Percentiles rank a stretch among this genome's conserved stretches.
Conservation (phyloP, 805 yeast genomes). For the Starmerella davenportii region DNA sequence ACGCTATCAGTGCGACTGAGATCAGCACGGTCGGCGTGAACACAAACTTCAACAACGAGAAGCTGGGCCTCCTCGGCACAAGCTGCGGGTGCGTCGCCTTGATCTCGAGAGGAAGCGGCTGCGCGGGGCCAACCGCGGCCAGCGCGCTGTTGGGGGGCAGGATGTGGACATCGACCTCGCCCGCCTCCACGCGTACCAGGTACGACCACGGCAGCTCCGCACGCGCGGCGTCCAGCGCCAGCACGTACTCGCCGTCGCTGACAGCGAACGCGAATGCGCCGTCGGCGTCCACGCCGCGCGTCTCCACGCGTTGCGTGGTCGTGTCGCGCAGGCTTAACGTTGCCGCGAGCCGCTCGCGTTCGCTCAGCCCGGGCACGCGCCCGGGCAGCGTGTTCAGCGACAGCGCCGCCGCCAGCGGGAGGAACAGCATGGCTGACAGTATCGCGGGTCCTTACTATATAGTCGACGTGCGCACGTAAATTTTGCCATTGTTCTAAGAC, state of each 20-base stretch:
- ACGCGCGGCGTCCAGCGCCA: conserved; percentile 12
- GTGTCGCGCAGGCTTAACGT: conserved; percentile 6
- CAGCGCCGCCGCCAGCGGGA: conserved; percentile 1
- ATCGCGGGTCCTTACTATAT: no score
- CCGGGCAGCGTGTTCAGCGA: conserved; percentile 6
- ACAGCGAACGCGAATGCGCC: conserved; percentile 13
- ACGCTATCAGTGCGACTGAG: conserved; percentile 20
- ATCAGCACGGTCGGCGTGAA: conserved; percentile 24
- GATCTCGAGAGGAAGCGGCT: conserved; percentile 20
- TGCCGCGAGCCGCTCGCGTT: conserved; percentile 3
- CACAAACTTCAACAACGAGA: conserved; percentile 20
- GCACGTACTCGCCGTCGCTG: conserved; percentile 7
- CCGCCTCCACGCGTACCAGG: conserved; percentile 12
- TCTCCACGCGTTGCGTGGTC: conserved; percentile 1
- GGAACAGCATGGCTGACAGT: not conserved
- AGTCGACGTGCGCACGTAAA: no score
- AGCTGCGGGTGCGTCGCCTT: conserved; percentile 8
- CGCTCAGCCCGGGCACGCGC: not conserved
- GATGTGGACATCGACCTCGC: conserved; percentile 17
- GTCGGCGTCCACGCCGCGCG: conserved; percentile 3
- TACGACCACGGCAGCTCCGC: conserved; percentile 7
- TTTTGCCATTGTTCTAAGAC: conserved; percentile 14
- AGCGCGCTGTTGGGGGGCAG: conserved; percentile 19
- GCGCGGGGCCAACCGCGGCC: conserved; percentile 19
- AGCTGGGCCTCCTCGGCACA: conserved; percentile 17